phyloP scores from a whole-genome alignment of 345 rosid species.

The Ceriops tagal region DNA sequence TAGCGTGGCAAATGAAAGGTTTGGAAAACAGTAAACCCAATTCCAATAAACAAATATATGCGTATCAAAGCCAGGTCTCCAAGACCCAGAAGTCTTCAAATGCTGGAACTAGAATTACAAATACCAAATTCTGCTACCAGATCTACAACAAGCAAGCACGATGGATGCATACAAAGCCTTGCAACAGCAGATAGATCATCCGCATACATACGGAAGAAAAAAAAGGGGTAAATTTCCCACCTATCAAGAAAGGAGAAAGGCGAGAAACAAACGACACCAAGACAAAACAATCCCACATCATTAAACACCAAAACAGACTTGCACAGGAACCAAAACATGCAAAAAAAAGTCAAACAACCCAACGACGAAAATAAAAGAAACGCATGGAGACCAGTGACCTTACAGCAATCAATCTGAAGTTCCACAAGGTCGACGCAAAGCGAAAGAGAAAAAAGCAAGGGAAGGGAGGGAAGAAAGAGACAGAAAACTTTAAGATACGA shows the following conservation, averaged over 20 bases:
- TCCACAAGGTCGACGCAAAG: no score
- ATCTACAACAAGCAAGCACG: not conserved
- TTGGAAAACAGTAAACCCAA: not conserved
- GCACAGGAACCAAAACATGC: not conserved
- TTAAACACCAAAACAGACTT: constrained; percentile 1
- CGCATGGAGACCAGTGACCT: not conserved
- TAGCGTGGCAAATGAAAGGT: not conserved
- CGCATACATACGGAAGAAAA: not conserved
- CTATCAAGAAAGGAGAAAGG: not conserved
- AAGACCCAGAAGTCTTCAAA: not conserved
- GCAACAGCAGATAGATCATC: not conserved
- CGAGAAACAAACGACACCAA: no score
- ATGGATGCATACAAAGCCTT: no score
- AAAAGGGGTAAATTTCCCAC: not conserved
- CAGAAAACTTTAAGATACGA: no score
- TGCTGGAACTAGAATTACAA: not conserved
- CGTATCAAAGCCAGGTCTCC: not conserved
- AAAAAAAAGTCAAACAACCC: not conserved
- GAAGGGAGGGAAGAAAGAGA: no score
- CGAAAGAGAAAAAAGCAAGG: no score
- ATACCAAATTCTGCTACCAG: not conserved
- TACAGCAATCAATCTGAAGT: not conserved
- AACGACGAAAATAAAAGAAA: not conserved
- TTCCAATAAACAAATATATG: no score
- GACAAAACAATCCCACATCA: not conserved